phyloP scores from a whole-genome alignment of 306 rosid genomes.

The Canavalia gladiata region DNA sequence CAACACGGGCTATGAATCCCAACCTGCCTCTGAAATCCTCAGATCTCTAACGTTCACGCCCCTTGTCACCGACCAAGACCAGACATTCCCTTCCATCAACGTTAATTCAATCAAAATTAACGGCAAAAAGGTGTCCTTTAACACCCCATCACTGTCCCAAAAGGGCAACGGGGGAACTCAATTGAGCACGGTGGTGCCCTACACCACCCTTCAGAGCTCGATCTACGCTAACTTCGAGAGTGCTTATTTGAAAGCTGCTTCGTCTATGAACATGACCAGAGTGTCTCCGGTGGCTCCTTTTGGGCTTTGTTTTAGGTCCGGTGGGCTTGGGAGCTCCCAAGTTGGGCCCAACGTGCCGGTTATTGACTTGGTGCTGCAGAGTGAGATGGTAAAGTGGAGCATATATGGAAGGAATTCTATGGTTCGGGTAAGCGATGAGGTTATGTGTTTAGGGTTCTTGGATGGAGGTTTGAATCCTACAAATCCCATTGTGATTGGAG shows the following conservation, averaged over 20 bases:
- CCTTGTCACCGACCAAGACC: slow-evolving; percentile 49
- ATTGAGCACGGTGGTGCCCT: slow-evolving; percentile 74
- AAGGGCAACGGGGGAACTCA: slow-evolving; percentile 48
- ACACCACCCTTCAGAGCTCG: slow-evolving; percentile 67
- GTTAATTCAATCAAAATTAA: slow-evolving; percentile 66
- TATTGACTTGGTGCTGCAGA: slow-evolving; percentile 74
- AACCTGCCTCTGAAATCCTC: slow-evolving; percentile 49
- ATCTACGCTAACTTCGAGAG: slow-evolving; percentile 49
- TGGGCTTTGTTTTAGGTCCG: slow-evolving; percentile 63
- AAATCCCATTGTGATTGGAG: slow-evolving; percentile 71
- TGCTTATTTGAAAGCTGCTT: slow-evolving; percentile 67
- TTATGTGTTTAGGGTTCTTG: slow-evolving; percentile 73
- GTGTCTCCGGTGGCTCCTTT: slow-evolving; percentile 66
- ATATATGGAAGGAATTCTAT: slow-evolving; percentile 72
- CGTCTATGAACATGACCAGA: slow-evolving; percentile 57
- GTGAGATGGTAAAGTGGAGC: slow-evolving; percentile 85
- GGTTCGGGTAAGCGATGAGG: slow-evolving; percentile 63
- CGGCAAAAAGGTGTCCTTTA: slow-evolving; percentile 62
- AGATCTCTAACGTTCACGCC: slow-evolving; percentile 76
- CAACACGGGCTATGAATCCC: slow-evolving; percentile 6
- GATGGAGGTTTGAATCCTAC: slow-evolving; percentile 69
- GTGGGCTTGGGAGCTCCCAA: not conserved
- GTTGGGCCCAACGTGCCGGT: slow-evolving; percentile 57
- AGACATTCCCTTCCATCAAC: slow-evolving; percentile 51
- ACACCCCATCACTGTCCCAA: slow-evolving; percentile 41